Evolutionary conservation across 192 early-diverging fungal genomes (phyloP).

Genomic region (Kickxella alabastrina): DNA sequence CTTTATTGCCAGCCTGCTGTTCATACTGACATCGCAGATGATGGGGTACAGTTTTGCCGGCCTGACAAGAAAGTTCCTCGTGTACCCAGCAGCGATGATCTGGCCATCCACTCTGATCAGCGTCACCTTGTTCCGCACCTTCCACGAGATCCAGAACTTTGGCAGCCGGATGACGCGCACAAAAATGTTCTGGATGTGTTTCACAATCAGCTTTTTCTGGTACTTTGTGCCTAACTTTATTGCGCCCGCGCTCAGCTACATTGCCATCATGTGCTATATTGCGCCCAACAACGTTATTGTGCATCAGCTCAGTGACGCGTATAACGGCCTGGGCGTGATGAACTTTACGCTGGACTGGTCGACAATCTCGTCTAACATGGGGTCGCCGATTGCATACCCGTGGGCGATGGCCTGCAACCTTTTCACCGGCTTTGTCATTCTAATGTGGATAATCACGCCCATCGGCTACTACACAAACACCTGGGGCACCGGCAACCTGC

Average conservation of each 20-base stretch:
- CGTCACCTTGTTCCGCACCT: conserved; percentile 71
- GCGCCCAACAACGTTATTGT: conserved; percentile 44
- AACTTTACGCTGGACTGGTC: conserved; percentile 76
- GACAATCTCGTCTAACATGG: conserved; percentile 54
- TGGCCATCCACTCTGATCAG: conserved; percentile 80
- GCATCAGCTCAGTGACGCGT: conserved; percentile 46
- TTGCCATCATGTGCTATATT: conserved; percentile 62
- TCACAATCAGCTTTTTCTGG: conserved; percentile 51
- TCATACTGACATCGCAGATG: conserved; percentile 67
- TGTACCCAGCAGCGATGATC: conserved; percentile 79
- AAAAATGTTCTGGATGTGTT: conserved; percentile 54
- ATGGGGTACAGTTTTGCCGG: conserved; percentile 69
- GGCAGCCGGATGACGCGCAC: conserved; percentile 52
- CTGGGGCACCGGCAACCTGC: conserved; percentile 58
- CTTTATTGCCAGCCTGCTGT: conserved; percentile 59
- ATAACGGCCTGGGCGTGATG: conserved; percentile 64
- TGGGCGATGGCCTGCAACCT: conserved; percentile 69
- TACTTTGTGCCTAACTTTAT: conserved; percentile 64
- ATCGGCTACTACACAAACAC: conserved; percentile 66
- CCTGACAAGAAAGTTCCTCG: conserved; percentile 69
- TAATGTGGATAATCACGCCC: conserved; percentile 74
- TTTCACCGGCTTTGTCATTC: conserved; percentile 64
- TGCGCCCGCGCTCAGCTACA: conserved; percentile 60
- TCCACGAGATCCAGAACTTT: conserved; percentile 67
- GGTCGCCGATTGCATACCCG: conserved; percentile 68